These are phyloP conservation scores for Fusarium sp. DNA, from an alignment of 2,329 filamentous ascomycete species.

Conservation along the genomic window DNA sequence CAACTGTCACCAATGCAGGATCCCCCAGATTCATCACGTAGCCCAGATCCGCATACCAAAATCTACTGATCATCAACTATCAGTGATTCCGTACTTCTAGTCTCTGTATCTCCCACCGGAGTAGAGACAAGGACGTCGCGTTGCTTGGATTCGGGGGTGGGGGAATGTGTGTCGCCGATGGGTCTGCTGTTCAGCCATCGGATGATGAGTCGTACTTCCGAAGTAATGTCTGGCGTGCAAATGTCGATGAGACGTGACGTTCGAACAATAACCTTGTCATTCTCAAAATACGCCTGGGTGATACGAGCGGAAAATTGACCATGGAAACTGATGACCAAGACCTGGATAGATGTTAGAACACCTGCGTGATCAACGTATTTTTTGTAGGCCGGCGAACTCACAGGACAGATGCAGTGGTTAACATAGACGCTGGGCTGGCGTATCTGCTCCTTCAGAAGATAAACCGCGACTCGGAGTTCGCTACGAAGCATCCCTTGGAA, in stretches of 20 bases:
- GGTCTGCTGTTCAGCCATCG: constrained; percentile 23
- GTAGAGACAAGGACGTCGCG: too few relatives aligned
- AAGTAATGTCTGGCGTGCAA: background rate
- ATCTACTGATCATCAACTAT: too few relatives aligned
- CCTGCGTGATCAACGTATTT: too few relatives aligned
- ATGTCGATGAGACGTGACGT: constrained; percentile 23
- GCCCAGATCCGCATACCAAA: too few relatives aligned
- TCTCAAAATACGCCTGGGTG: constrained; percentile 15
- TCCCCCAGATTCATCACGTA: too few relatives aligned
- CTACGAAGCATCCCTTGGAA: background rate
- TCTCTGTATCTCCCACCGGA: too few relatives aligned
- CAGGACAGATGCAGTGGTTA: background rate
- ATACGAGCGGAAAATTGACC: constrained; percentile 21
- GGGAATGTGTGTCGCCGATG: background rate
- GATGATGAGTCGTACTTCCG: constrained; percentile 6
- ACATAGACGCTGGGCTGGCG: background rate
- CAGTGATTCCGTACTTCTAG: too few relatives aligned
- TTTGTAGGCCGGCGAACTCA: background rate
- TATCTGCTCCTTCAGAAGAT: background rate
- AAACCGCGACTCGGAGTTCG: background rate
- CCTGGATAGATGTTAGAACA: background rate
- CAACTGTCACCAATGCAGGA: too few relatives aligned
- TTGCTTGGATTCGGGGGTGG: too few relatives aligned
- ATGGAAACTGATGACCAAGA: constrained; percentile 22
- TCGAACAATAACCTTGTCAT: constrained; percentile 12